Conservation (phyloP, 495 filamentous ascomycete genomes). For the Neurospora sp. region DNA sequence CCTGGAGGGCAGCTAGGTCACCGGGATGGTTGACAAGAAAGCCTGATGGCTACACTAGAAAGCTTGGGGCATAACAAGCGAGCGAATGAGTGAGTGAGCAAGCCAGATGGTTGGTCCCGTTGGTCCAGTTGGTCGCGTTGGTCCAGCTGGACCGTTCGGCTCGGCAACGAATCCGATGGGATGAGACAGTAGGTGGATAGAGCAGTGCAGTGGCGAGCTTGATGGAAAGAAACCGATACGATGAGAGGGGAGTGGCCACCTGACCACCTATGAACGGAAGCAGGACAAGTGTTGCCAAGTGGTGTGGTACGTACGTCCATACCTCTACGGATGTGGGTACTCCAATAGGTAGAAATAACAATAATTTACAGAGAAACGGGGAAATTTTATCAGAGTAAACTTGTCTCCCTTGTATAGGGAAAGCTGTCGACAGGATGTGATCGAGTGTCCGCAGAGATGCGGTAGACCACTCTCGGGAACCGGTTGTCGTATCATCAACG, state of each 20-base stretch:
- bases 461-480: background rate
- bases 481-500: too few species aligned
- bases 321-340: too few species aligned
- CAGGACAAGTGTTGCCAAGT: background rate
- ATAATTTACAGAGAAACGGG: too few species aligned
- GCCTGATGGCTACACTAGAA: background rate
- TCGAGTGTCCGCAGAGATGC: background rate
- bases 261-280: background rate
- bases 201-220: background rate
- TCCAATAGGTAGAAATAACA: too few species aligned
- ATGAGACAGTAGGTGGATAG: background rate
- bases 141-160: background rate
- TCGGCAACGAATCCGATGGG: background rate
- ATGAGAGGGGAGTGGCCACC: background rate
- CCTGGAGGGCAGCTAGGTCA: background rate
- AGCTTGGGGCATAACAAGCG: background rate
- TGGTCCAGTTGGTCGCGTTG: background rate
- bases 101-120: background rate
- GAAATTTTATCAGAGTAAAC: background rate
- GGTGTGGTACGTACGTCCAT: background rate
- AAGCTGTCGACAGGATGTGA: background rate
- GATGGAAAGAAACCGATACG: background rate
- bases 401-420: background rate
- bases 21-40: background rate
- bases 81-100: background rate